A percentile compares a stretch with the other conserved stretches of the same genome.
Evolutionary conservation across 2,329 filamentous ascomycete species (phyloP).

Genomic region (Exophiala bonariae): DNA sequence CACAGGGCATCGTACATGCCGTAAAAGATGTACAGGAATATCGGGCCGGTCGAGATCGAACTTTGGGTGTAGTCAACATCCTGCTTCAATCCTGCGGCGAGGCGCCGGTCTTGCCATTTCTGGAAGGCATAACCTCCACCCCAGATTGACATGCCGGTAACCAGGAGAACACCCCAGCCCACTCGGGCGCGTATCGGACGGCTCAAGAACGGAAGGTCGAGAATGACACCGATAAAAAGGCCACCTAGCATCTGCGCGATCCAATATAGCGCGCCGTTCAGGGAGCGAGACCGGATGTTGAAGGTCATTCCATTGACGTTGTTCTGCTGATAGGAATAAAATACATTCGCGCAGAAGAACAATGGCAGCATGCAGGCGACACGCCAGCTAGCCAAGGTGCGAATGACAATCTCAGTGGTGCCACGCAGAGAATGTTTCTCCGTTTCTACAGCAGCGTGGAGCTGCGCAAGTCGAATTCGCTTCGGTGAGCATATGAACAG

Average conservation of each 20-base stretch:
- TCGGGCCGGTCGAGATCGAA: conserved; percentile 58
- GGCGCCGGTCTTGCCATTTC: conserved; percentile 51
- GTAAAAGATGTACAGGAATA: conserved; percentile 71
- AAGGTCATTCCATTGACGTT: conserved; percentile 54
- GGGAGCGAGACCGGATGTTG: conserved; percentile 56
- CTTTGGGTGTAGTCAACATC: conserved; percentile 51
- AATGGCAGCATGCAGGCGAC: conserved; percentile 69
- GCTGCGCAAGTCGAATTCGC: conserved; percentile 41
- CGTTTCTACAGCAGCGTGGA: conserved; percentile 38
- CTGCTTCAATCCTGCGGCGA: conserved; percentile 42
- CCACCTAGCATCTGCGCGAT: conserved; percentile 58
- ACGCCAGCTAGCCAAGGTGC: conserved; percentile 46
- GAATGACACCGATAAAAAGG: conserved; percentile 46
- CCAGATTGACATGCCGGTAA: conserved; percentile 56
- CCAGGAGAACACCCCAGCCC: conserved; percentile 49
- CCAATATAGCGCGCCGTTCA: conserved; percentile 58
- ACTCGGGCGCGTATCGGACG: conserved; percentile 49
- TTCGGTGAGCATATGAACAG: conserved; percentile 51
- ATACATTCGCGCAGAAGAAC: conserved; percentile 70
- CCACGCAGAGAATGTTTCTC: conserved; percentile 42
- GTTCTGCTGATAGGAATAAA: conserved; percentile 70
- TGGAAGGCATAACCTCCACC: conserved; percentile 67
- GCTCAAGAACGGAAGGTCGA: conserved; percentile 46
- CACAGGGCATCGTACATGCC: conserved; percentile 68
- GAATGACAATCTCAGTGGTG: conserved; percentile 31